These are phyloP conservation scores for Platanthera guangdongensis DNA, from an alignment of 106 monocot genomes.

Conservation along the genomic window DNA sequence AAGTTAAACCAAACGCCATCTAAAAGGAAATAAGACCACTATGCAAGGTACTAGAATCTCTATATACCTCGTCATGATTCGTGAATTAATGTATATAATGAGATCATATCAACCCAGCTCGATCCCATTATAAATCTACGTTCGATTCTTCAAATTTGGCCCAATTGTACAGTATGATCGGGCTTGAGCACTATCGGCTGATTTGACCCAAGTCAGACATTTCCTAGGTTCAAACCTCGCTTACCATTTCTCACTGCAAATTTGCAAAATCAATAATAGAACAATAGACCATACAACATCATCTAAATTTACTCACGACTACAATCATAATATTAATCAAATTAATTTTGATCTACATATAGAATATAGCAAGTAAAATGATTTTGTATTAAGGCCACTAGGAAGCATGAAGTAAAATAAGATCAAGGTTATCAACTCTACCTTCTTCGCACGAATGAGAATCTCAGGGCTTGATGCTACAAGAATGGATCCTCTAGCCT, in stretches of 20 bases:
- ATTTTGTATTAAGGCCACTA: background rate
- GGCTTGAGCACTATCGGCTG: no score
- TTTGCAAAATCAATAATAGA: background rate
- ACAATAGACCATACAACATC: background rate
- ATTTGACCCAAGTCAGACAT: no score
- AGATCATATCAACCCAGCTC: no score
- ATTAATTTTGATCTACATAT: background rate
- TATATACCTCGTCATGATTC: no score
- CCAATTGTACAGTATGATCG: no score
- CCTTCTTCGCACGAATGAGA: conserved; percentile 75
- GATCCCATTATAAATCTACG: no score
- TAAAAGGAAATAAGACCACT: no score
- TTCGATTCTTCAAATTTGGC: no score
- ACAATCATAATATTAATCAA: background rate
- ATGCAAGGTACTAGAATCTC: no score
- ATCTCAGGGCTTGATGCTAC: conserved; percentile 95
- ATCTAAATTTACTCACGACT: background rate
- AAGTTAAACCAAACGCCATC: no score
- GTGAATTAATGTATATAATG: no score
- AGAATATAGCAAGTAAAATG: background rate
- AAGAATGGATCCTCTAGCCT: conserved; percentile 93
- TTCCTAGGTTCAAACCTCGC: no score
- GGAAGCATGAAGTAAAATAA: background rate
- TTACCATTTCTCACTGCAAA: background rate
- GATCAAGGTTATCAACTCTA: conserved; percentile 10